A percentile compares a stretch with the other conserved stretches of the same genome.
Evolutionary conservation across 805 yeast genomes (phyloP).

Genomic region (Saccharomycopsis fibuligera): DNA sequence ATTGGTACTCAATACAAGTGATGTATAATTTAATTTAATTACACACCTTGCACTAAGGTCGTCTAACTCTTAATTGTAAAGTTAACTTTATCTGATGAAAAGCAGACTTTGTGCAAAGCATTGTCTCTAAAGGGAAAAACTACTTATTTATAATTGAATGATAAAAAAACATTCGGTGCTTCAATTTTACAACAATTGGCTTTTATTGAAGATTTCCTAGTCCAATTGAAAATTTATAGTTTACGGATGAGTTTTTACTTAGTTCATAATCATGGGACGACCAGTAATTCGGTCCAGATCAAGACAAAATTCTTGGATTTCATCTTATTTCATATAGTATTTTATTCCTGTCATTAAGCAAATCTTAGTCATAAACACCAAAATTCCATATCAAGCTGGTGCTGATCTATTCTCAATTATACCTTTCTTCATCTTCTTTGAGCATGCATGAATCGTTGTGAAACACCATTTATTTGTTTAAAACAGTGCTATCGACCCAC

Average conservation of each 20-base stretch:
- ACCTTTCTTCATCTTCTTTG: slow-evolving; percentile 7
- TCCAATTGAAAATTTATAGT: slow-evolving; percentile 35
- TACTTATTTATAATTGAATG: too few relatives aligned
- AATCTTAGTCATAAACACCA: slow-evolving; percentile 4
- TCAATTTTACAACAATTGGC: too few relatives aligned
- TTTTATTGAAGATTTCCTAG: slow-evolving; percentile 30
- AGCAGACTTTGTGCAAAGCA: too few relatives aligned
- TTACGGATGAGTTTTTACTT: slow-evolving; percentile 25
- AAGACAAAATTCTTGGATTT: slow-evolving; percentile 11
- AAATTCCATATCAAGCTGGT: slow-evolving; percentile 7
- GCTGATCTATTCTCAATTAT: slow-evolving; percentile 21
- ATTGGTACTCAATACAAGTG: too few relatives aligned
- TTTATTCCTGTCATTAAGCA: neutral
- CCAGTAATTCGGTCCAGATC: slow-evolving; percentile 5
- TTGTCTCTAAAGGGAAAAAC: too few relatives aligned
- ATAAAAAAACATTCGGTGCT: too few relatives aligned
- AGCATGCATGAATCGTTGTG: slow-evolving; percentile 21
- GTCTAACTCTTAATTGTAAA: too few relatives aligned
- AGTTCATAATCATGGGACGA: slow-evolving; percentile 21
- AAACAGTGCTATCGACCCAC: slow-evolving; percentile 42
- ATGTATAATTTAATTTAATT: too few relatives aligned
- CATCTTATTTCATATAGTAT: neutral
- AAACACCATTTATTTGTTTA: slow-evolving; percentile 34
- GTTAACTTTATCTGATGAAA: too few relatives aligned
- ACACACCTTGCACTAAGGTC: too few relatives aligned